phyloP scores from a whole-genome alignment of 768 basidiomycete genomes.

The Brasilioporus rufonigricans region DNA sequence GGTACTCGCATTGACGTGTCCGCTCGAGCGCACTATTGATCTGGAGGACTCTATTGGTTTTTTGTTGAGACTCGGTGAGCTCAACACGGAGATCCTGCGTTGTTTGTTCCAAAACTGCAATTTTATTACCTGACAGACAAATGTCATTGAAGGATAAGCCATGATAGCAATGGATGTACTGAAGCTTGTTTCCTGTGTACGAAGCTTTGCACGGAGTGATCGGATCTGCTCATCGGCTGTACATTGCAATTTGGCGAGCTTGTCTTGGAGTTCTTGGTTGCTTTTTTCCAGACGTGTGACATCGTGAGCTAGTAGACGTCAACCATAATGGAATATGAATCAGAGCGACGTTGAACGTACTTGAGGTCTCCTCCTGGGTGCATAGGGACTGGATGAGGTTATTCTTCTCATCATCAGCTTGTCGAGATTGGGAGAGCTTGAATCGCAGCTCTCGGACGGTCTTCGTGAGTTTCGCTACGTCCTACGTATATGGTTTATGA shows the following conservation, averaged over 20 bases:
- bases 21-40: too few species aligned
- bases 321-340: not conserved
- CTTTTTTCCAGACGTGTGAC: not conserved
- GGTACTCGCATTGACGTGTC: too few species aligned
- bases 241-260: not conserved
- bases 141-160: not conserved
- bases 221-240: not conserved
- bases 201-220: not conserved
- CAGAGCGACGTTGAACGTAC: not conserved
- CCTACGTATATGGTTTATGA: not conserved
- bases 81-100: too few species aligned
- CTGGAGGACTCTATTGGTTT: too few species aligned
- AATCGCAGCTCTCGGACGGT: not conserved
- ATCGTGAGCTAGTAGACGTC: not conserved
- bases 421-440: not conserved
- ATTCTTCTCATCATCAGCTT: not conserved
- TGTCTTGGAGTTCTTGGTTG: not conserved
- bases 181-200: not conserved
- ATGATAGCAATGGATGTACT: not conserved
- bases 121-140: too few species aligned
- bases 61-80: too few species aligned
- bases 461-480: not conserved
- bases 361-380: not conserved
- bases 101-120: too few species aligned
- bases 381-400: not conserved